Conservation (phyloP, 768 basidiomycete genomes). For the Chlorophyllum brunneum region DNA sequence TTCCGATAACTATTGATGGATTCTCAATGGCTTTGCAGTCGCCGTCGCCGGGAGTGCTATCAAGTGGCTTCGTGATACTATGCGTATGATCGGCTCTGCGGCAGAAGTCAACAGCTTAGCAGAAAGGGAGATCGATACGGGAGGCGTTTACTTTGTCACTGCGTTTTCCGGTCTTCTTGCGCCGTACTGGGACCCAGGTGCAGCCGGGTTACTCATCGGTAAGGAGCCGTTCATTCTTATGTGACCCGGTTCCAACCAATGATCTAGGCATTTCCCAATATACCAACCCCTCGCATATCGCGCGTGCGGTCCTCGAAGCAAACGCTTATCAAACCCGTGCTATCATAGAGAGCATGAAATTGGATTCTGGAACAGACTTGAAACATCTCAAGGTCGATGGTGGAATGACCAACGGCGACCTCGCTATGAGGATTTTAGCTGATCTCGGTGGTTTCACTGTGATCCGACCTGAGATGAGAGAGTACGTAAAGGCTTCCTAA, state of each 20-base stretch:
- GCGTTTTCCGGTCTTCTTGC: conserved; percentile 95
- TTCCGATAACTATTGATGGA: conserved; percentile 2
- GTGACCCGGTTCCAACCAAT: not conserved
- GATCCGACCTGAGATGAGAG: conserved; percentile 92
- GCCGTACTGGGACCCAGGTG: conserved; percentile 96
- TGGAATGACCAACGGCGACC: conserved; percentile 95
- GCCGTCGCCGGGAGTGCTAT: conserved; percentile 94
- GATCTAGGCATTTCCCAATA: conserved; percentile 70
- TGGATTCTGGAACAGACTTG: conserved; percentile 78
- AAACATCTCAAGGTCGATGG: conserved; percentile 93
- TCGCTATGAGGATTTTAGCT: conserved; percentile 82
- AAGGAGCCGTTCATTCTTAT: conserved; percentile 12
- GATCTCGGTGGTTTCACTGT: conserved; percentile 92
- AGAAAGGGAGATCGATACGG: conserved; percentile 68
- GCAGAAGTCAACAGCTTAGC: conserved; percentile 85
- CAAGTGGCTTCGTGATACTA: conserved; percentile 94
- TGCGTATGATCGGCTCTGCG: conserved; percentile 77
- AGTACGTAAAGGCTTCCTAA: conserved; percentile 53
- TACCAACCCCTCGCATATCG: conserved; percentile 90
- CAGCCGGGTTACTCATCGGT: conserved; percentile 84
- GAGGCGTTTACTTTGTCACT: conserved; percentile 94
- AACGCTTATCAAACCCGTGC: conserved; percentile 95
- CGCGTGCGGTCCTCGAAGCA: conserved; percentile 92
- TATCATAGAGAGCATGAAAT: conserved; percentile 92
- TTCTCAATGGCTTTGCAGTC: conserved; percentile 37